Evolutionary conservation across 352 stramenopile species (phyloP), one percentile per base, ranked within the genome.

Genomic region (Hyaloperonospora brassicae): DNA sequence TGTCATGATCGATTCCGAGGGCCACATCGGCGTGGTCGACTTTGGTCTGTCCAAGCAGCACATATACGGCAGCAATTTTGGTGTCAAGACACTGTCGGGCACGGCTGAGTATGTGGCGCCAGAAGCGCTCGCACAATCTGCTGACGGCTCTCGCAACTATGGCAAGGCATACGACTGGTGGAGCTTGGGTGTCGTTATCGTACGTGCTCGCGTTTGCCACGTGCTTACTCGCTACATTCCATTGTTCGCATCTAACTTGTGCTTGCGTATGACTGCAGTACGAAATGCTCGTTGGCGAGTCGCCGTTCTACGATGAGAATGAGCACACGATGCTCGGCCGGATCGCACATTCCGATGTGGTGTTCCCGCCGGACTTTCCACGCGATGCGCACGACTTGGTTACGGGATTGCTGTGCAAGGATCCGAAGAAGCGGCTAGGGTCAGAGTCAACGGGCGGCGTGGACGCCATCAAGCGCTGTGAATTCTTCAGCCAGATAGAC

Each of bases 151-250:
- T 21, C 69, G 84, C 46, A 86, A 89, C 58, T 95, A 95, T 50
- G 84, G 84, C 58, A 95, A 95, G 53, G 76, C 78, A 14, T 95
- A 92, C 64, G 84, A 95, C 57, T 95, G 84, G 84, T 95, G 84
- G 84, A 93, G 82, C 62, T 76, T 95, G 23, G 84, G 84, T 10
- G 57, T 95, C 34, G 84, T 95, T 34, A 70, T 94, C 45, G 84
- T 94, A 79, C 46, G 77, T 87, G 7, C 25, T 54, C 21, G 2
- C 12, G 43, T 48, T 27, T 47, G n/a, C 39, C 45, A 21, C 5
- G 9, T 48, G 1, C 45, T 13, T 47, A 21, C 5, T 52, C 46
- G 50, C 27, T 41, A 40, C 31, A 35, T 5, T 24, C 34, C 34
- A 21, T 48, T 38, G 23, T 30, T 63, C 54, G 47, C 50, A 35